Conservation (phyloP, 1,284 basidiomycete genomes). For the Inonotus hispidus region DNA sequence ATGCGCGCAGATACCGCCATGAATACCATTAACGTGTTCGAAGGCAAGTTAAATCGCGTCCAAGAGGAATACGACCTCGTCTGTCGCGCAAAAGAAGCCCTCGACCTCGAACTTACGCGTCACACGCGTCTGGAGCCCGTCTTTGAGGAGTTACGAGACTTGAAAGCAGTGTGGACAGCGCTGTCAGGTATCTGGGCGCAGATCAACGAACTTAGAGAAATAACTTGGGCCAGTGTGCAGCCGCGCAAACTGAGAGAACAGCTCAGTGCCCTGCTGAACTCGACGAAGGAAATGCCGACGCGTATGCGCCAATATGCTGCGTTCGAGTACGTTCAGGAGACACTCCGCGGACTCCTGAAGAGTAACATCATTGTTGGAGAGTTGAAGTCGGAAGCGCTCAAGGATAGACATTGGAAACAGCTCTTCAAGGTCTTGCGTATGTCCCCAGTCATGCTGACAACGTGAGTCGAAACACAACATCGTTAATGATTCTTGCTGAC, state of each 20-base stretch:
- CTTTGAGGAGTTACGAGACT: constrained; percentile 90
- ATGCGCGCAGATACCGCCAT: constrained; percentile 94
- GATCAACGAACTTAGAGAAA: constrained; percentile 84
- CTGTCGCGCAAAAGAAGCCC: constrained; percentile 92
- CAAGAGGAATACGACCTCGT: constrained; percentile 94
- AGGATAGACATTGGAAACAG: constrained; percentile 98
- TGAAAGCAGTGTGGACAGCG: constrained; percentile 99
- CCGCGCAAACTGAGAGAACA: constrained; percentile 94
- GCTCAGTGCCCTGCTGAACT: constrained; percentile 82
- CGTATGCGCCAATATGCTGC: constrained; percentile 99
- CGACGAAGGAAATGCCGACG: constrained; percentile 98
- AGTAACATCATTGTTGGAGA: constrained; percentile 87
- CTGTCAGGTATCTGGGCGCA: constrained; percentile 96
- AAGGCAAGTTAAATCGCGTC: constrained; percentile 82
- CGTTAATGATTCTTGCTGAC: constrained; percentile 1
- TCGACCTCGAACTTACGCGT: constrained; percentile 87
- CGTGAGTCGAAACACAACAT: constrained; percentile 41
- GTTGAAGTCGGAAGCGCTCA: constrained; percentile 94
- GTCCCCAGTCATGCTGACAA: constrained; percentile 57
- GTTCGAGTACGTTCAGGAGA: constrained; percentile 96
- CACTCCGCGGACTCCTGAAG: constrained; percentile 82
- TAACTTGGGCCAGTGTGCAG: constrained; percentile 88
- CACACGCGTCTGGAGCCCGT: constrained; percentile 92
- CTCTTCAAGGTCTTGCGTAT: constrained; percentile 87
- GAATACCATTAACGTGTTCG: constrained; percentile 92